A percentile compares a stretch with the other conserved stretches of the same genome.
Conservation (phyloP, 2,329 filamentous ascomycete genomes). For the Fusarium goolgardi region DNA sequence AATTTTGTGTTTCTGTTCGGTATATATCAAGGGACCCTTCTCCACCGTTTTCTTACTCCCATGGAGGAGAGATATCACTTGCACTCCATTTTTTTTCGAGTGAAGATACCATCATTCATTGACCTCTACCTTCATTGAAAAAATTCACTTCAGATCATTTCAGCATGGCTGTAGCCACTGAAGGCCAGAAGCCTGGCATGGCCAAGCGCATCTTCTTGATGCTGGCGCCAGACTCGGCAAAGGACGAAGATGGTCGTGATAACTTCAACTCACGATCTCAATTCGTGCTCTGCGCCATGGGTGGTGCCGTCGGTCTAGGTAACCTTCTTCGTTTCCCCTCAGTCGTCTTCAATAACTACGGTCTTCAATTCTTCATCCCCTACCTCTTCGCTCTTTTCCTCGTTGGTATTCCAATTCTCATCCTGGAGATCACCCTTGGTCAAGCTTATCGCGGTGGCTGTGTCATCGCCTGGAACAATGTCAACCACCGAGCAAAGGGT, state of each 20-base stretch:
- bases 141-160: not conserved
- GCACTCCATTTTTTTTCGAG: not conserved
- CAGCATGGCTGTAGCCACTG: slow-evolving; percentile 36
- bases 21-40: slow-evolving; percentile 19
- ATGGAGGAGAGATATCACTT: slow-evolving; percentile 8
- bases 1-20: not conserved
- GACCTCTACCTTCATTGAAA: not conserved
- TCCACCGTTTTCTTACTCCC: slow-evolving; percentile 4
- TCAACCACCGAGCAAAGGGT: slow-evolving; percentile 62
- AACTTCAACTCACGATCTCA: slow-evolving; percentile 44
- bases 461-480: slow-evolving; percentile 62
- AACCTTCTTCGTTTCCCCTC: slow-evolving; percentile 67
- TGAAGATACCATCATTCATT: not conserved
- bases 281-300: slow-evolving; percentile 52
- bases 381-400: slow-evolving; percentile 58
- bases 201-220: slow-evolving; percentile 34
- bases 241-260: slow-evolving; percentile 45
- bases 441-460: slow-evolving; percentile 66
- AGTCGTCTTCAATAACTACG: slow-evolving; percentile 67
- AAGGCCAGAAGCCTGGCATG: slow-evolving; percentile 32
- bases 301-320: slow-evolving; percentile 64
- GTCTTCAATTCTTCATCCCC: slow-evolving; percentile 67
- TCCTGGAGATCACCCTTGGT: slow-evolving; percentile 73
- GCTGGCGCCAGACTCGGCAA: slow-evolving; percentile 42
- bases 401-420: slow-evolving; percentile 63